Evolutionary conservation across 208 protist genomes (phyloP).

Genomic region (Trypanosoma scelopori): DNA sequence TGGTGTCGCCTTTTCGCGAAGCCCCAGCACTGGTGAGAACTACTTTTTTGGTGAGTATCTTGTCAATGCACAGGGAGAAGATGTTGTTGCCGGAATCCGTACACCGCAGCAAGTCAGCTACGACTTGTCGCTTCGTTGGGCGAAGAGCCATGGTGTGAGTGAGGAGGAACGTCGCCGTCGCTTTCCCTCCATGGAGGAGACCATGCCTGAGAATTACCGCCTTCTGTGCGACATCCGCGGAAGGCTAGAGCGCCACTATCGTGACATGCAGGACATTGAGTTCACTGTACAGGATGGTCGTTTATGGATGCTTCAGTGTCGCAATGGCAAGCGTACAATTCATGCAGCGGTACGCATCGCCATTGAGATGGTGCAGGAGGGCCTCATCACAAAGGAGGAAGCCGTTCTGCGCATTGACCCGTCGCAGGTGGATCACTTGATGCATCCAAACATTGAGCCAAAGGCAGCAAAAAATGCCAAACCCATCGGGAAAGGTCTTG

Average conservation of each 20-base stretch:
- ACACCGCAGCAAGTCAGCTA: slow-evolving; percentile 89
- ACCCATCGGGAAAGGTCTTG: slow-evolving; percentile 90
- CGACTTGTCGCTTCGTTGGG: slow-evolving; percentile 62
- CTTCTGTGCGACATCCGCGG: slow-evolving; percentile 80
- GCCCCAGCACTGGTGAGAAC: slow-evolving; percentile 92
- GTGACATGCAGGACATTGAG: slow-evolving; percentile 96
- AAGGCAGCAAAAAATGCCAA: slow-evolving; percentile 39
- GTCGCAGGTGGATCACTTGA: slow-evolving; percentile 84
- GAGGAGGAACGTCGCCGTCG: slow-evolving; percentile 60
- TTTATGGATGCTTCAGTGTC: slow-evolving; percentile 95
- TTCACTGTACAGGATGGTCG: slow-evolving; percentile 95
- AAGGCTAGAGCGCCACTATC: slow-evolving; percentile 91
- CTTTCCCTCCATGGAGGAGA: slow-evolving; percentile 84
- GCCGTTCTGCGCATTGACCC: slow-evolving; percentile 86
- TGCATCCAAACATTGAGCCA: slow-evolving; percentile 88
- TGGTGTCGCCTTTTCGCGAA: slow-evolving; percentile 94
- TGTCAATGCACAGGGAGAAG: slow-evolving; percentile 95
- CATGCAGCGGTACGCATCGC: slow-evolving; percentile 87
- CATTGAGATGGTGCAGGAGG: slow-evolving; percentile 92
- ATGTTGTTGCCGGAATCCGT: slow-evolving; percentile 95
- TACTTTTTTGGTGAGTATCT: slow-evolving; percentile 95
- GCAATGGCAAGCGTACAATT: slow-evolving; percentile 93
- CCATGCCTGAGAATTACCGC: slow-evolving; percentile 84
- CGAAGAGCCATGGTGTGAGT: slow-evolving; percentile 64
- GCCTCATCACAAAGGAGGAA: slow-evolving; percentile 89